These are phyloP conservation scores for Murraya paniculata DNA, from an alignment of 345 rosid genomes.

Conservation along the genomic window DNA sequence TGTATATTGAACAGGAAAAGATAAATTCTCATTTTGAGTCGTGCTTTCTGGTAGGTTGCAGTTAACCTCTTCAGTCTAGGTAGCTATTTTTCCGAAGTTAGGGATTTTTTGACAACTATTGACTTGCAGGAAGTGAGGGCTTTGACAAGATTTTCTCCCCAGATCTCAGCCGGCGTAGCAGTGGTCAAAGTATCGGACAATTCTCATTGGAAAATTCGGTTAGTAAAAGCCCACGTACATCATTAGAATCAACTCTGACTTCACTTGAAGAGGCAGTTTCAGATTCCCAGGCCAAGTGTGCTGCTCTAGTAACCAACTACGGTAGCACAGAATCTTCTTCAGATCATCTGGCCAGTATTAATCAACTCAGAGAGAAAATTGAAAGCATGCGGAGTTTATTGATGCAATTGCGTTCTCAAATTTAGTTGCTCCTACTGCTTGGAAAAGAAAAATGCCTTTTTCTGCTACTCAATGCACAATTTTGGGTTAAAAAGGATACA, in stretches of 20 bases:
- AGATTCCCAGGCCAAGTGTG: constrained; percentile 65
- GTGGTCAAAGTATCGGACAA: constrained; percentile 35
- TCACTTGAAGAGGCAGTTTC: constrained; percentile 70
- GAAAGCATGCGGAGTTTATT: constrained; percentile 61
- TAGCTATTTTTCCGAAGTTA: background rate
- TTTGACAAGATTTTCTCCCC: constrained; percentile 75
- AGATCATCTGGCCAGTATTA: constrained; percentile 33
- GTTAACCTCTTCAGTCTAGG: background rate
- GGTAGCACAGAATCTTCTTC: constrained; percentile 37
- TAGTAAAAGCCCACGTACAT: constrained; percentile 23
- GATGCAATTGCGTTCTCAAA: constrained; percentile 58
- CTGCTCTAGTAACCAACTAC: constrained; percentile 42
- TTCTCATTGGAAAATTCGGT: constrained; percentile 29
- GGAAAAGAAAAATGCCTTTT: background rate
- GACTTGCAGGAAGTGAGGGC: constrained; percentile 74
- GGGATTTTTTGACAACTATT: background rate
- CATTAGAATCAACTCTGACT: constrained; percentile 52
- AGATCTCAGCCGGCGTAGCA: constrained; percentile 41
- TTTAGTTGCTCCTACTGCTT: constrained; percentile 24
- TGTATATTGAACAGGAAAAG: background rate
- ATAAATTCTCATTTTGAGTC: background rate
- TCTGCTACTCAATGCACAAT: constrained; percentile 11
- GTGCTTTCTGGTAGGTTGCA: background rate
- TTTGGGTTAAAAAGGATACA: constrained; percentile 20
- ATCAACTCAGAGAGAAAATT: constrained; percentile 64